Conservation (phyloP, 208 protist genomes). For the Trypanosoma scelopori region DNA sequence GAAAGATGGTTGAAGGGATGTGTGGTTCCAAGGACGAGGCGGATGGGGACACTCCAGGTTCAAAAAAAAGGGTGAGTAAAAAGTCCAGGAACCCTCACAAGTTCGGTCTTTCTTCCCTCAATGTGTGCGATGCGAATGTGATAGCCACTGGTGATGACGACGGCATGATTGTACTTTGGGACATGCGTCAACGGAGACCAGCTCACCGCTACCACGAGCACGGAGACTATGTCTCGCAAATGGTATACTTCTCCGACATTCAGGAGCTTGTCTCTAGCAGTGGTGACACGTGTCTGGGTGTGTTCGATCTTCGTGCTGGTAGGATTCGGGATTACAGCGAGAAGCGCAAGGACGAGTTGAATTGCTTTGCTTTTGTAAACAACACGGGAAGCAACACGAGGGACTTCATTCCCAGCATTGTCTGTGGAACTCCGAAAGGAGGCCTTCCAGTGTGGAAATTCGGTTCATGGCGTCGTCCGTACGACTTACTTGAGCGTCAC, state of each 20-base stretch:
- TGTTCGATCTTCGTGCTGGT: slow-evolving; percentile 74
- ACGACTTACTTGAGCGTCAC: slow-evolving; percentile 77
- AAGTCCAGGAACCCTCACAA: slow-evolving; percentile 79
- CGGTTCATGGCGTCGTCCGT: slow-evolving; percentile 86
- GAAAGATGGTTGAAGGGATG: neutral
- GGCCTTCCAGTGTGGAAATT: slow-evolving; percentile 88
- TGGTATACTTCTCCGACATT: slow-evolving; percentile 87
- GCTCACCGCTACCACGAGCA: slow-evolving; percentile 84
- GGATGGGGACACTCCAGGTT: slow-evolving; percentile 12
- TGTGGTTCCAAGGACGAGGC: slow-evolving; percentile 36
- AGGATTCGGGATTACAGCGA: slow-evolving; percentile 84
- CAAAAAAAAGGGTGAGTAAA: slow-evolving; percentile 26
- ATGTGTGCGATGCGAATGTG: slow-evolving; percentile 84
- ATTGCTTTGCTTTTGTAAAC: slow-evolving; percentile 90
- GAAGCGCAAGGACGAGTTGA: slow-evolving; percentile 84
- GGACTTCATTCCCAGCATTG: slow-evolving; percentile 82
- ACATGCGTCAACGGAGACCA: slow-evolving; percentile 76
- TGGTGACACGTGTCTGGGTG: slow-evolving; percentile 84
- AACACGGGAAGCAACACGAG: slow-evolving; percentile 66
- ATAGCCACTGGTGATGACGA: slow-evolving; percentile 88
- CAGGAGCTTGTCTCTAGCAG: slow-evolving; percentile 84
- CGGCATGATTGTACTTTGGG: slow-evolving; percentile 84
- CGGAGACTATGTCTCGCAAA: slow-evolving; percentile 87
- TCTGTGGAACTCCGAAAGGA: slow-evolving; percentile 83
- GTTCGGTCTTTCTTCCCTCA: slow-evolving; percentile 79